phyloP scores from a whole-genome alignment of 1,284 basidiomycete genomes.

The Ceratobasidium sp. region DNA sequence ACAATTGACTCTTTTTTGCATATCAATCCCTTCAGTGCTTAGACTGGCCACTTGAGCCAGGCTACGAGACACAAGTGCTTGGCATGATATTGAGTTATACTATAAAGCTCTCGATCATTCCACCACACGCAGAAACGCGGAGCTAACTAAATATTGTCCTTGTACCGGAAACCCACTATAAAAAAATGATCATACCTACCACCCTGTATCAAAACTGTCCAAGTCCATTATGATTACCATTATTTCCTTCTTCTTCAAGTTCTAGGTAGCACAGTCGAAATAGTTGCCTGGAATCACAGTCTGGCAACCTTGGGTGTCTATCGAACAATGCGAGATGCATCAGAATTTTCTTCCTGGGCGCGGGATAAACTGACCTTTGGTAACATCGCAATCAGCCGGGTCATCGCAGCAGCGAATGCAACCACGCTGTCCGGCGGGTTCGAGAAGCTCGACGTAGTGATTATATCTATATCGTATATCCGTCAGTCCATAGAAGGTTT shows the following conservation, averaged over 20 bases:
- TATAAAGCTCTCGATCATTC: too few relatives aligned
- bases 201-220: background rate
- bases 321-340: background rate
- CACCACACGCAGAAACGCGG: too few relatives aligned
- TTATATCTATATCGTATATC: constrained; percentile 48
- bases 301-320: constrained; percentile 51
- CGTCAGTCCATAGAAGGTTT: background rate
- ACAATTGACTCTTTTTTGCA: too few relatives aligned
- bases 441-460: constrained; percentile 55
- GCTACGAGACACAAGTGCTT: too few relatives aligned
- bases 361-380: constrained; percentile 35
- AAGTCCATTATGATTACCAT: too few relatives aligned
- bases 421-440: constrained; percentile 52
- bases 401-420: constrained; percentile 55
- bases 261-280: constrained; percentile 42
- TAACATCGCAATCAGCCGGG: constrained; percentile 49
- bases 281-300: constrained; percentile 51
- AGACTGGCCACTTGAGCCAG: too few relatives aligned
- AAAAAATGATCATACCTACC: too few relatives aligned
- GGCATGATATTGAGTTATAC: too few relatives aligned
- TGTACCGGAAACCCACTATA: too few relatives aligned
- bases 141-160: too few relatives aligned
- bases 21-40: too few relatives aligned
- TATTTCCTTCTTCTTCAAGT: background rate
- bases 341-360: background rate